phyloP scores from a whole-genome alignment of 2,329 filamentous ascomycete species.

The Chaetomiaceae sp. region DNA sequence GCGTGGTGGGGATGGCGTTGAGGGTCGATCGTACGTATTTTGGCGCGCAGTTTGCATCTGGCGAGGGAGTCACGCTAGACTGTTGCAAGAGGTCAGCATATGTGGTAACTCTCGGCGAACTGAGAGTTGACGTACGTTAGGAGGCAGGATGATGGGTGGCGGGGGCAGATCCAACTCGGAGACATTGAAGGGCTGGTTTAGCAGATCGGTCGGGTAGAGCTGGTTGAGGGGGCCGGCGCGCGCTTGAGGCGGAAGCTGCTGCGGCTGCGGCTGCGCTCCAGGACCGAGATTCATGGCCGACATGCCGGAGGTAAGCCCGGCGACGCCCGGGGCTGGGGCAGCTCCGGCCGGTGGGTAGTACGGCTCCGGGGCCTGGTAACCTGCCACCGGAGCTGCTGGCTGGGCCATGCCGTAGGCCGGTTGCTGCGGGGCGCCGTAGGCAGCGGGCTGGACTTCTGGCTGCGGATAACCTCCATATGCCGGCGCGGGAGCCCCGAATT shows the following conservation, averaged over 20 bases:
- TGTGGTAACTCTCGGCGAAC: slow-evolving; percentile 6
- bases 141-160: slow-evolving; percentile 82
- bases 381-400: slow-evolving; percentile 44
- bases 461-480: slow-evolving; percentile 59
- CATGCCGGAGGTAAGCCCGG: slow-evolving; percentile 78
- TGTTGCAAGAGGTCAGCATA: slow-evolving; percentile 43
- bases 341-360: slow-evolving; percentile 58
- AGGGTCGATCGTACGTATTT: slow-evolving; percentile 95
- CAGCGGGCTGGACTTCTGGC: slow-evolving; percentile 40
- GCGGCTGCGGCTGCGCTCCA: slow-evolving; percentile 51
- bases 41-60: slow-evolving; percentile 82
- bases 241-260: slow-evolving; percentile 47
- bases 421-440: slow-evolving; percentile 39
- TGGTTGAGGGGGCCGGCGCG: slow-evolving; percentile 66
- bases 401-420: slow-evolving; percentile 41
- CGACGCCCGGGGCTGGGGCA: slow-evolving; percentile 43
- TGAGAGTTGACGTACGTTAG: slow-evolving; percentile 65
- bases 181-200: slow-evolving; percentile 91
- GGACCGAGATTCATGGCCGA: slow-evolving; percentile 78
- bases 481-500: slow-evolving; percentile 45
- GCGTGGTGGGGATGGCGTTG: slow-evolving; percentile 87
- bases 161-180: slow-evolving; percentile 87
- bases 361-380: slow-evolving; percentile 64
- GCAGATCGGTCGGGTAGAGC: slow-evolving; percentile 85
- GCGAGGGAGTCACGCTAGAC: slow-evolving; percentile 88